Evolutionary conservation across 805 yeast genomes (phyloP), one percentile per base, ranked within the genome.

Genomic region (Candida verbasci): DNA sequence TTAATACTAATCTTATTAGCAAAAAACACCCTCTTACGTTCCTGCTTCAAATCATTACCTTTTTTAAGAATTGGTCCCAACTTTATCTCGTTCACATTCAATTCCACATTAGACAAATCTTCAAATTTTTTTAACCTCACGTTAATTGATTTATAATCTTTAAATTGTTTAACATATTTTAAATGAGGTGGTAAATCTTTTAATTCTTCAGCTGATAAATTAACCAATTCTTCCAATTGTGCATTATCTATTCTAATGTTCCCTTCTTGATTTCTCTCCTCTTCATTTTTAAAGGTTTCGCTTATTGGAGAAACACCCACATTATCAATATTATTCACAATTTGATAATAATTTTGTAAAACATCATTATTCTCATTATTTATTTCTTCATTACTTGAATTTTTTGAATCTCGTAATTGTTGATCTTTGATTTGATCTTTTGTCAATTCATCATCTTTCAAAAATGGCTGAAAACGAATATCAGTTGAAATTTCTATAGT

Each of bases 1-100:
- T 72, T 72, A 31, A 76, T 63, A 33, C 49, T 61, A 24, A 78
- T 60, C 41, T 64, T 62, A 38, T 72, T 67, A 7, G 76, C 63
- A 47, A 79, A 79, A 29, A 43, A 47, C 12, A 70, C 76, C 36
- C 48, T 52, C 38, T 62, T 60, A 26, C 41, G 43, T 9, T 16
- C 6, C 7, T 5, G 18, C 20, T 10, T n/a, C 4, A 24, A 5
- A 3, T 12, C 24, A 3, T 17, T 29, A 20, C 12, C 4, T 20
- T 17, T 29, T 9, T 10, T 18, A 6, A 29, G 20, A 20, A 29
- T 29, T 21, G 32, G 21, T 21, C 6, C 10, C n/a, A 11, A n/a
- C 3, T 23, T 29, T 8, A 12, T 20, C 7, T 5, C 9, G 2
- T 36, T 23, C 5, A 24, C 8, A 8, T n/a, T 7, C 12, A 18